These are phyloP conservation scores for Russula earlei DNA, from an alignment of 768 basidiomycete species.

Conservation along the genomic window DNA sequence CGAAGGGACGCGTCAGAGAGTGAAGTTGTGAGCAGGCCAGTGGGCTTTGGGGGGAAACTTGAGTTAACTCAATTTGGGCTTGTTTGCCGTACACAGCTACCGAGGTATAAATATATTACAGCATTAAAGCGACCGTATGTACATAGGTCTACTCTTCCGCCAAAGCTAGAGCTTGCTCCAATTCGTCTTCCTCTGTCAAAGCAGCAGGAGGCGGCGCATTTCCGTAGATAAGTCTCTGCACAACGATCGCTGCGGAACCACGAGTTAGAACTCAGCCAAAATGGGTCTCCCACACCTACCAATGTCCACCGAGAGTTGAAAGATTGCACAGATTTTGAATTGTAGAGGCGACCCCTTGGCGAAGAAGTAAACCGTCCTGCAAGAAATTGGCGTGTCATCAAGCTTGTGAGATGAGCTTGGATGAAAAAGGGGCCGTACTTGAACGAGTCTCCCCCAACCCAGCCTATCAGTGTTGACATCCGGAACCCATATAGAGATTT, in stretches of 20 bases:
- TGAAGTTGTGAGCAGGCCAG: background rate
- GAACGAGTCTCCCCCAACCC: constrained; percentile 78
- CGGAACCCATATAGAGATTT: constrained; percentile 80
- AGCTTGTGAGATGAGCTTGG: background rate
- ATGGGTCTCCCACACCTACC: constrained; percentile 37
- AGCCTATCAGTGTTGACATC: constrained; percentile 71
- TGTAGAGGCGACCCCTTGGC: constrained; percentile 60
- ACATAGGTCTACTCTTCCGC: constrained; percentile 38
- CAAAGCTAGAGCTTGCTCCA: constrained; percentile 67
- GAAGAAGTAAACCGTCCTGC: constrained; percentile 75
- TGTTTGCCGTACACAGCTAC: constrained; percentile 6
- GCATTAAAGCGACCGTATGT: background rate
- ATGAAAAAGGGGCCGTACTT: constrained; percentile 42
- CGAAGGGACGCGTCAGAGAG: constrained; percentile 10
- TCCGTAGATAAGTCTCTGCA: constrained; percentile 69
- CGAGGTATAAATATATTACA: no score
- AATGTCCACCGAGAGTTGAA: constrained; percentile 71
- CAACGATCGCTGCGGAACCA: constrained; percentile 47
- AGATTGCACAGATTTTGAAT: constrained; percentile 76
- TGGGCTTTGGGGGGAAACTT: no score
- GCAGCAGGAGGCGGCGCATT: constrained; percentile 48
- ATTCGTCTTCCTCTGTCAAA: constrained; percentile 47
- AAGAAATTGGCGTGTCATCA: background rate
- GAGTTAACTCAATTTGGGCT: constrained; percentile 14
- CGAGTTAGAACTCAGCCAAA: constrained; percentile 8